Base-by-base conservation (phyloP, 106 monocot genomes). In the Dendrobium huoshanense region DNA sequence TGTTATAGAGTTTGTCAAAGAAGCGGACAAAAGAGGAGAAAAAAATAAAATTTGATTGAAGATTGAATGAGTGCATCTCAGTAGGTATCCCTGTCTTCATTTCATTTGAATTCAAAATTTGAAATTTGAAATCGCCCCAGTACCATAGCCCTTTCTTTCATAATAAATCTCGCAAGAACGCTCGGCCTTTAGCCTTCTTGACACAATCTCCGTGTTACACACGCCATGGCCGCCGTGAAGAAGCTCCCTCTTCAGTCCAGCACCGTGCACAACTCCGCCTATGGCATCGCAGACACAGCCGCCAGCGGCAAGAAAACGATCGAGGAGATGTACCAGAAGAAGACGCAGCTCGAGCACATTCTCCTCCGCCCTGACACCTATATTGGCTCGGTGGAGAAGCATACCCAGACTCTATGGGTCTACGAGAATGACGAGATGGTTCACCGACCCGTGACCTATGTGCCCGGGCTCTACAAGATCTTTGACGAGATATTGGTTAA, bases 401-500 rank as follows among this genome's bases (percentile, higher is more conserved):
- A 99, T 91, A 93, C 95, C 20, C 89, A 89, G 68, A 24, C 65
- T 17, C 98, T 99, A 24, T 99, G 98, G 98, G 90, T 99, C 61
- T 99, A 84, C 80, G 92, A 95, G 72, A 45, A 72, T 72, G 89
- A 67, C 37, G 86, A 85, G 83, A 99, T 99, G 93, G 90, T 93
- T 25, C 77, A 85, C 70, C 85, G 92, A 10, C 22, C 82, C 75
- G 79, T 99, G 48, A 80, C 95, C 79, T 99, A 88, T 85, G 98
- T 99, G 41, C 98, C 98, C 1, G 98, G 98, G 7, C 87, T 99
- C 40, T 99, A 99, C 85, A 99, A 99, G 89, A 99, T 99, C 91
- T 95, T 99, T 82, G 98, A 99, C 78, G 98, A 99, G 91, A 99
- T 99, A 82, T 92, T 99, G 79, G 98, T 99, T 86, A 99, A 99